Evolutionary conservation across 2,329 filamentous ascomycete genomes (phyloP).

Genomic region (Claviceps sp.): DNA sequence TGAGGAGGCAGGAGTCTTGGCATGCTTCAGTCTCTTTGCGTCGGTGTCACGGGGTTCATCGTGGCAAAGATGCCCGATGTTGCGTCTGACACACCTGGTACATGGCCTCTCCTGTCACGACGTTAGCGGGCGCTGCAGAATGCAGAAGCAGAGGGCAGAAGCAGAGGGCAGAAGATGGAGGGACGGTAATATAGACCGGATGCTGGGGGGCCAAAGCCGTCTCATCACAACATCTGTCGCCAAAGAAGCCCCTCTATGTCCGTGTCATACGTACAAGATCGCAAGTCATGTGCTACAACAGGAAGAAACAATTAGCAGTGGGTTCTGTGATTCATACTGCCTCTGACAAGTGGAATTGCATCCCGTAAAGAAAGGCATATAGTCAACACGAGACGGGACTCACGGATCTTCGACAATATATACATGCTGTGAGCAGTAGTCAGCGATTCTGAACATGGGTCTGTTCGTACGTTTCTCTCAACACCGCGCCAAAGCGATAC

Average conservation of each 20-base stretch:
- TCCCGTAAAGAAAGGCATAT: neutral
- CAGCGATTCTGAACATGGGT: neutral
- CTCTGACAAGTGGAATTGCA: neutral
- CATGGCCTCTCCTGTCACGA: slow-evolving; percentile 72
- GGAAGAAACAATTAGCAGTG: slow-evolving; percentile 9
- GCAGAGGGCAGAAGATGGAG: too few species aligned
- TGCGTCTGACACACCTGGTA: slow-evolving; percentile 93
- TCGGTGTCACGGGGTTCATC: slow-evolving; percentile 85
- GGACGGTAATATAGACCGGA: too few species aligned
- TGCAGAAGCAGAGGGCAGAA: neutral
- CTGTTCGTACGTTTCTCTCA: neutral
- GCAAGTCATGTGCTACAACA: slow-evolving; percentile 72
- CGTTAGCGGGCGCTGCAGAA: slow-evolving; percentile 14
- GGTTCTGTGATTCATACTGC: neutral
- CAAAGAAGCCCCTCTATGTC: neutral
- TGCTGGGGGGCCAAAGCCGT: neutral
- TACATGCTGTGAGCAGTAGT: slow-evolving; percentile 46
- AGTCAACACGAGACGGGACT: slow-evolving; percentile 28
- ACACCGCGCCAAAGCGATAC: neutral
- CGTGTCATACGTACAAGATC: slow-evolving; percentile 56
- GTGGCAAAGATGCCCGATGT: slow-evolving; percentile 96
- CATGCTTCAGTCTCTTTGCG: slow-evolving; percentile 63
- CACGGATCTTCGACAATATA: slow-evolving; percentile 84
- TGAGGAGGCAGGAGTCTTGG: slow-evolving; percentile 27
- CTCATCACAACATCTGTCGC: neutral